Evolutionary conservation across 1,284 basidiomycete genomes (phyloP), one percentile per base, ranked within the genome.

Genomic region (Fomes fomentarius): DNA sequence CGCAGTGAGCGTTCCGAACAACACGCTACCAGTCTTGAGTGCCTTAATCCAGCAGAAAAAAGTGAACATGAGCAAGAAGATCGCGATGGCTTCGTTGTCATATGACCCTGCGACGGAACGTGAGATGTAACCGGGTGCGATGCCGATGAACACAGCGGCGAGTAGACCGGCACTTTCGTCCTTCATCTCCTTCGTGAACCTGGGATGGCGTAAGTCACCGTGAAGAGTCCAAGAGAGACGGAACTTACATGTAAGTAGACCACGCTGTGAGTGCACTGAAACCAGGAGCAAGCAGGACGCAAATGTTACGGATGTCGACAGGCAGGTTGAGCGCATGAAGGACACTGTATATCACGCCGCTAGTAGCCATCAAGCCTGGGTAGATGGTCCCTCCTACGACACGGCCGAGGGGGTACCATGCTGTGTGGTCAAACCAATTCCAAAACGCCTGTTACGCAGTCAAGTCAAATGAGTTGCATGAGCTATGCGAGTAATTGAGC

Each of bases 401-500:
- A 68, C 97, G 91, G 43, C 97, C 97, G 1, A 99, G 87, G 12
- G 97, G 97, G 70, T 99, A 99, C 97, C 94, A 96, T 66, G 96
- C 96, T 5, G 97, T 97, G 30, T 96, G 94, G 74, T 99, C 97
- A 72, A 99, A 99, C 97, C 97, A 99, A 72, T 99, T 99, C 96
- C 93, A 99, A 76, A 96, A 99, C 86, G 91, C 95, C 94, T 94
- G 66, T 48, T 50, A 25, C 50, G 43, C 21, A 21, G 4, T 21
- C 6, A 38, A 6, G 3, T 24, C 60, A 57, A 54, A 38, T 19
- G 38, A 21, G 17, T 25, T 11, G 15, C 19, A 6, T 24, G 48
- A 35, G 1, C 9, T 26, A 39, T 49, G 41, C n/a, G 19, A 19
- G 25, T 1, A 11, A n/a, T n/a, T n/a, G n/a, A 4, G 11, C 12